Percentiles rank a stretch among this genome's conserved stretches.
These are phyloP conservation scores for Rosa persica DNA, from an alignment of 306 rosid genomes.

Conservation along the genomic window DNA sequence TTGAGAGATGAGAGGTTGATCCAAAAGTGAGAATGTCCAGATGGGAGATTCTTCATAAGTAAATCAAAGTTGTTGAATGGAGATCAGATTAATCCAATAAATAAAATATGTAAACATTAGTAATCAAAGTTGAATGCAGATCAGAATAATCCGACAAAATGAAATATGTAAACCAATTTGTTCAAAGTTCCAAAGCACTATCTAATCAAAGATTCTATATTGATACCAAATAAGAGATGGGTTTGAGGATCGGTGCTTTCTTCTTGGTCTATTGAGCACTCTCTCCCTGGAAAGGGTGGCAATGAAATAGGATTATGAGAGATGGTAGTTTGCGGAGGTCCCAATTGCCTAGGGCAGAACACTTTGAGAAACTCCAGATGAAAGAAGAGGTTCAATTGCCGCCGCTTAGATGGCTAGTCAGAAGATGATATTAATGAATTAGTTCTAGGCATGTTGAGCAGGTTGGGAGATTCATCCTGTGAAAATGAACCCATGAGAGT, in stretches of 20 bases:
- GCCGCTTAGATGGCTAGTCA: slow-evolving; percentile 82
- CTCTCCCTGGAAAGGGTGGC: slow-evolving; percentile 98
- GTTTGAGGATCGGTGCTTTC: slow-evolving; percentile 78
- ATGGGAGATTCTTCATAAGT: not conserved
- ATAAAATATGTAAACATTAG: too few species aligned
- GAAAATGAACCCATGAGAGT: slow-evolving; percentile 79
- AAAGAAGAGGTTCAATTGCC: slow-evolving; percentile 74
- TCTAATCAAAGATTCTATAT: slow-evolving; percentile 83
- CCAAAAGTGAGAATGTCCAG: not conserved
- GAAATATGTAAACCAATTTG: too few species aligned
- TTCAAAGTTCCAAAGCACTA: too few species aligned
- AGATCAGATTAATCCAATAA: too few species aligned
- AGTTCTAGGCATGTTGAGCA: slow-evolving; percentile 59
- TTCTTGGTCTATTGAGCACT: slow-evolving; percentile 79
- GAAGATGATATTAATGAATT: slow-evolving; percentile 59
- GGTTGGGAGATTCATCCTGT: slow-evolving; percentile 74
- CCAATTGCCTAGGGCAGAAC: slow-evolving; percentile 68
- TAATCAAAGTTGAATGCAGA: too few species aligned
- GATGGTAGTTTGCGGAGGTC: slow-evolving; percentile 49
- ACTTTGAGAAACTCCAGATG: slow-evolving; percentile 72
- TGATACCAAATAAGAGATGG: slow-evolving; percentile 87
- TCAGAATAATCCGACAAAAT: too few species aligned
- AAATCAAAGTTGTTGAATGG: not conserved
- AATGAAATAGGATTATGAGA: slow-evolving; percentile 61
- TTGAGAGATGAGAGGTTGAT: not conserved